Evolutionary conservation across 2,329 filamentous ascomycete genomes (phyloP).

Genomic region (Xylariaceae sp.): DNA sequence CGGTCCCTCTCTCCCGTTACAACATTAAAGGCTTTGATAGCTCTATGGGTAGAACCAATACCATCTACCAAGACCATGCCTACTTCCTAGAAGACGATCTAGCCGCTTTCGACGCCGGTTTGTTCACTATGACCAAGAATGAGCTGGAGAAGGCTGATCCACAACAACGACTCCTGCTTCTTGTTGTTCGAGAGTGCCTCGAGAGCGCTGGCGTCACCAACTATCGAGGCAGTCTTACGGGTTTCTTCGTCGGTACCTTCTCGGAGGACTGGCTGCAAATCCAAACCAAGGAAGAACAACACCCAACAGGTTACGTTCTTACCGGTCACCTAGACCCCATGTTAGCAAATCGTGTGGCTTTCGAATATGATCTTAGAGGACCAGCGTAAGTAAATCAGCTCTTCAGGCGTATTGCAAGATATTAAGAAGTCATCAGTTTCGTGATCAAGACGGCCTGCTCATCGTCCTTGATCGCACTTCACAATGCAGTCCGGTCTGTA

Average conservation of each 20-base stretch:
- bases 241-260: no score
- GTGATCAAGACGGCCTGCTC: constrained; percentile 43
- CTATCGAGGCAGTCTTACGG: no score
- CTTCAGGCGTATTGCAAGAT: no score
- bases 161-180: no score
- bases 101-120: constrained; percentile 19
- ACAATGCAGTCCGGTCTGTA: constrained; percentile 42
- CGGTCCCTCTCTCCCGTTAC: constrained; percentile 25
- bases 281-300: constrained; percentile 32
- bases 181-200: no score
- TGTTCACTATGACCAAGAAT: constrained; percentile 22
- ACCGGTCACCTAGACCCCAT: constrained; percentile 23
- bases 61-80: constrained; percentile 26
- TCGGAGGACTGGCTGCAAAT: constrained; percentile 46
- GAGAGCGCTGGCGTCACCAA: no score
- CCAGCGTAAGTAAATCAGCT: constrained; percentile 34
- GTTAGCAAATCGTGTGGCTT: constrained; percentile 35
- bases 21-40: constrained; percentile 19
- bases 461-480: constrained; percentile 39
- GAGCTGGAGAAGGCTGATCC: no score
- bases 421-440: constrained; percentile 8
- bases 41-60: constrained; percentile 21
- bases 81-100: constrained; percentile 28
- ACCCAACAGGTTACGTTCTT: constrained; percentile 19
- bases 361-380: constrained; percentile 30